These are phyloP conservation scores for Penicillium vulpinum DNA, from an alignment of 2,329 filamentous ascomycete species.

Conservation along the genomic window DNA sequence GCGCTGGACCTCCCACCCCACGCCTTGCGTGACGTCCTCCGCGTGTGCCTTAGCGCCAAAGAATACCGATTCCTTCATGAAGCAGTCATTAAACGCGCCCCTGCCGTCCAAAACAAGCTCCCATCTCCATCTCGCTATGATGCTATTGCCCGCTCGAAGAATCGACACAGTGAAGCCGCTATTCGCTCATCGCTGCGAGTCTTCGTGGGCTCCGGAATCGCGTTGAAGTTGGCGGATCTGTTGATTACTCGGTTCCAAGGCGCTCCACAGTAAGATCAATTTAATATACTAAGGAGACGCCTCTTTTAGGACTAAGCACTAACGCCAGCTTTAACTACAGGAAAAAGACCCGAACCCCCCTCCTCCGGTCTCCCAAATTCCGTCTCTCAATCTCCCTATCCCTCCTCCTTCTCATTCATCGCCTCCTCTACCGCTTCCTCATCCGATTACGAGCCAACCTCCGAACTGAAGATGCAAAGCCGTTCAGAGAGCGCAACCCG, in stretches of 20 bases:
- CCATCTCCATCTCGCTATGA: slow-evolving; percentile 54
- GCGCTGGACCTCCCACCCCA: slow-evolving; percentile 61
- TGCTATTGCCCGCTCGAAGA: slow-evolving; percentile 51
- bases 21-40: slow-evolving; percentile 78
- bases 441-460: slow-evolving; percentile 74
- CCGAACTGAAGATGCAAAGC: slow-evolving; percentile 73
- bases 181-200: slow-evolving; percentile 70
- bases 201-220: slow-evolving; percentile 64
- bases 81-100: slow-evolving; percentile 73
- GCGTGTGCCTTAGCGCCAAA: slow-evolving; percentile 78
- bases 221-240: slow-evolving; percentile 63
- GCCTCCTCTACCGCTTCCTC: slow-evolving; percentile 88
- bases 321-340: slow-evolving; percentile 20
- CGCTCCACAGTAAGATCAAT: slow-evolving; percentile 22
- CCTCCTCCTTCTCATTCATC: slow-evolving; percentile 81
- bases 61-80: slow-evolving; percentile 85
- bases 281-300: neutral
- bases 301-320: neutral
- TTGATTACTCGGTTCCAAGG: slow-evolving; percentile 39
- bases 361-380: slow-evolving; percentile 64
- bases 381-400: slow-evolving; percentile 81
- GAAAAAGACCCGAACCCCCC: slow-evolving; percentile 39
- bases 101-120: slow-evolving; percentile 57
- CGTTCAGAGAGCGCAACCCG: slow-evolving; percentile 82
- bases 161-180: slow-evolving; percentile 70